These are phyloP conservation scores for Hyaloscypha finlandica DNA, from an alignment of 495 filamentous ascomycete species.

Conservation along the genomic window DNA sequence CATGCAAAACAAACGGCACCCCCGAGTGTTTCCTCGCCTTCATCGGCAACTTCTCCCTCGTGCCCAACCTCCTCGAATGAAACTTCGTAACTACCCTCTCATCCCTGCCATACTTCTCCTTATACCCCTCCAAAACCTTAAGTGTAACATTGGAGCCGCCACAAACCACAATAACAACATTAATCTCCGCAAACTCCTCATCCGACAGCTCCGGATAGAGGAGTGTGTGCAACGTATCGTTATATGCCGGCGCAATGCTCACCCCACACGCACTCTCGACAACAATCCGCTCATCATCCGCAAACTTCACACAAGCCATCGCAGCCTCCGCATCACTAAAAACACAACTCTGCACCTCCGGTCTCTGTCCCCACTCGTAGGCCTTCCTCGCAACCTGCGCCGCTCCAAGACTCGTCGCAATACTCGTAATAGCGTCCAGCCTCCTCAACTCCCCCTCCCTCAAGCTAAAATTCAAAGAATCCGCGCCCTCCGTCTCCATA, in stretches of 20 bases:
- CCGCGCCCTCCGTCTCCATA: slow-evolving; percentile 81
- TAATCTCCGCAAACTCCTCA: slow-evolving; percentile 55
- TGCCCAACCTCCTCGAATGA: neutral
- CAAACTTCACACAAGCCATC: slow-evolving; percentile 70
- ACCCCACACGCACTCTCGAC: slow-evolving; percentile 87
- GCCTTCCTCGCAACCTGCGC: slow-evolving; percentile 69
- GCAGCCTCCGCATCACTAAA: slow-evolving; percentile 81
- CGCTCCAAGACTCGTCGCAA: slow-evolving; percentile 79
- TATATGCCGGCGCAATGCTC: slow-evolving; percentile 67
- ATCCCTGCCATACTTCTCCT: slow-evolving; percentile 48
- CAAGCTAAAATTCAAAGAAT: slow-evolving; percentile 65
- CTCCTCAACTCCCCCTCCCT: slow-evolving; percentile 61
- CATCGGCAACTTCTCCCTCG: neutral
- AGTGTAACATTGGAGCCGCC: slow-evolving; percentile 77
- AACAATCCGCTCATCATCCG: slow-evolving; percentile 78
- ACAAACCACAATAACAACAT: slow-evolving; percentile 85
- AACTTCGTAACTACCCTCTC: neutral
- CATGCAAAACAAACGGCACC: slow-evolving; percentile 5
- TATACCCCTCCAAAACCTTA: slow-evolving; percentile 65
- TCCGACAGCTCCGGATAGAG: slow-evolving; percentile 59
- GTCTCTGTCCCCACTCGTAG: slow-evolving; percentile 48
- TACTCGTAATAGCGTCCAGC: slow-evolving; percentile 73
- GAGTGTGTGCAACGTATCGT: slow-evolving; percentile 60
- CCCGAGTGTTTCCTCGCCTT: neutral
- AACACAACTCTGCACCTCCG: slow-evolving; percentile 62